Evolutionary conservation across 768 basidiomycete species (phyloP).

Genomic region (Auricularia sp.): DNA sequence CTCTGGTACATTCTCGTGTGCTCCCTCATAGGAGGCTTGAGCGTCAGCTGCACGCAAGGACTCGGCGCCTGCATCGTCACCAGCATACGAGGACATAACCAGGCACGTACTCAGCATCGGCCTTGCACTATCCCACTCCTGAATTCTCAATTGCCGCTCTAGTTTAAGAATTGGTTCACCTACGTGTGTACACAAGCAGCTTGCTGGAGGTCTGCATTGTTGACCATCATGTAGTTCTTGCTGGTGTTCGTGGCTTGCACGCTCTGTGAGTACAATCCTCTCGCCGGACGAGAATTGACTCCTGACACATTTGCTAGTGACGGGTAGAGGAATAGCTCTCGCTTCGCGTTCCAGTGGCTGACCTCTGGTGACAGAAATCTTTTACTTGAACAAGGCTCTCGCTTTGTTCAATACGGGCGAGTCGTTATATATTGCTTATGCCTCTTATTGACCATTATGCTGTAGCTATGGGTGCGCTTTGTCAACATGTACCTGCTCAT

Average conservation of each 20-base stretch:
- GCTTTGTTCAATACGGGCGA: constrained; percentile 37
- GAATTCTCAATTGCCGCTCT: background rate
- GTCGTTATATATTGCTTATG: background rate
- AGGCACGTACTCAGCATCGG: constrained; percentile 13
- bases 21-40: constrained; percentile 34
- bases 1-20: constrained; percentile 35
- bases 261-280: background rate
- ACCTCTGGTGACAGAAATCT: constrained; percentile 18
- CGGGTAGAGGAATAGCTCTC: too few species aligned
- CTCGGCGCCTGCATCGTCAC: constrained; percentile 33
- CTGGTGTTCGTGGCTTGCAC: background rate
- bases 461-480: background rate
- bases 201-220: background rate
- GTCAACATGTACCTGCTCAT: too few species aligned
- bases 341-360: constrained; percentile 1
- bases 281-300: too few species aligned
- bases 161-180: constrained; percentile 32
- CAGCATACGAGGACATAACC: constrained; percentile 16
- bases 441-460: background rate
- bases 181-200: constrained; percentile 15
- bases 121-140: background rate
- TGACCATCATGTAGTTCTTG: background rate
- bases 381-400: constrained; percentile 38
- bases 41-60: constrained; percentile 32
- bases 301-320: too few species aligned